Evolutionary conservation across 2,329 filamentous ascomycete species (phyloP), one percentile per base, ranked within the genome.

Genomic region (Xenosphaeropsis pyriputrescens): DNA sequence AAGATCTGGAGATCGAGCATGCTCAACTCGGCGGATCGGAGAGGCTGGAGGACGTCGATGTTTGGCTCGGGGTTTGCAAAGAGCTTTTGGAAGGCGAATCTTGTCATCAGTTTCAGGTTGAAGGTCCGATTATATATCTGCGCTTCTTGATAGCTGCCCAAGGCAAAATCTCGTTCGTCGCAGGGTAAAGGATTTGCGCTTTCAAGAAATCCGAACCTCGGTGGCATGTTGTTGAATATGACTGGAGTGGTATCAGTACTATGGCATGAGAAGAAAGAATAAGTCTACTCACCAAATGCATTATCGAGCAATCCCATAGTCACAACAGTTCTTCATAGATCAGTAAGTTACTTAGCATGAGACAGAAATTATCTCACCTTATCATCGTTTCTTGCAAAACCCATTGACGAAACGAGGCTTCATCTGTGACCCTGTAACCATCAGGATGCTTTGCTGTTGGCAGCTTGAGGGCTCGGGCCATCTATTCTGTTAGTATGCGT

Each of bases 1-100:
- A 55, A 44, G 39, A 52, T 49, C n/a, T 53, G 50, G 48, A 55
- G 48, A 41, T 55, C 51, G 22, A 52, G 33, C 12, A 46, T 45
- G 18, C 44, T 52, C 29, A 54, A 30, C 9, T 42, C 41, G 14
- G 38, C 43, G 5, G 36, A 22, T 16, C 46, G 36, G 19, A 54
- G 39, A 2, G 38, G 29, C 19, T 41, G 29, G 8, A 52, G 34
- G 11, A 47, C 43, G 9, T 44, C 30, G 7, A 52, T 38, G 4
- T 39, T 38, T 1, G 32, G 39, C 31, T 46, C 43, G 4, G 38
- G 36, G 5, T 43, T 34, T 5, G 44, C 33, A 29, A 52, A 53
- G 1, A 55, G 36, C 11, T 45, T 36, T 7, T 47, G 26, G 32
- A 52, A 53, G 4, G 52, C 50, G 17, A 50, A 44, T 41, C 51